Evolutionary conservation across 371 early-diverging fungal species (phyloP).

Genomic region (Choanephora cucurbitarum): DNA sequence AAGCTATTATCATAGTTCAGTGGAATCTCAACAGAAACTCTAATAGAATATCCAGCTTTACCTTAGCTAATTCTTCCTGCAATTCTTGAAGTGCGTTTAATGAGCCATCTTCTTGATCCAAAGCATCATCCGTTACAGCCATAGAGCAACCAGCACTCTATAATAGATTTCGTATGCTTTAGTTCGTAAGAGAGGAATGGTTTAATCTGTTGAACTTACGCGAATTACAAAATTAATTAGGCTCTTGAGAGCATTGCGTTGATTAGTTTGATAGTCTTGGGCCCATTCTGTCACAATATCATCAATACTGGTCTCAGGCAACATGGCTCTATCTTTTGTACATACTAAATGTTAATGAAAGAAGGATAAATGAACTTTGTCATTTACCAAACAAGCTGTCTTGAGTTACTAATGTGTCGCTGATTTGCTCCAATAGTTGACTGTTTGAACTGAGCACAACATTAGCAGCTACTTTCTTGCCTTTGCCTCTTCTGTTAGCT

Average conservation of each 20-base stretch:
- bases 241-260: slow-evolving; percentile 40
- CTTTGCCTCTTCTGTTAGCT: slow-evolving; percentile 8
- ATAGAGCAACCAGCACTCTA: slow-evolving; percentile 51
- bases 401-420: slow-evolving; percentile 11
- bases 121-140: slow-evolving; percentile 37
- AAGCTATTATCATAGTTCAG: too few species aligned
- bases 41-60: too few species aligned
- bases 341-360: too few species aligned
- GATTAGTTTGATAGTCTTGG: slow-evolving; percentile 24
- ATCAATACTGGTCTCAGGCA: slow-evolving; percentile 23
- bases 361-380: neutral
- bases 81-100: slow-evolving; percentile 44
- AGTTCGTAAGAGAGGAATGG: too few species aligned
- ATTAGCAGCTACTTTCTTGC: slow-evolving; percentile 6
- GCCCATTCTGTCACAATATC: slow-evolving; percentile 32
- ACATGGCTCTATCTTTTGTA: slow-evolving; percentile 6
- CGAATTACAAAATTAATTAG: slow-evolving; percentile 67
- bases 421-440: slow-evolving; percentile 37
- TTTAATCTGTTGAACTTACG: slow-evolving; percentile 31
- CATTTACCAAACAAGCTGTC: slow-evolving; percentile 37
- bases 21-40: too few species aligned
- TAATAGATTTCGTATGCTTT: neutral
- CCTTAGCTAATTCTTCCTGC: slow-evolving; percentile 46
- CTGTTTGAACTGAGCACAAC: slow-evolving; percentile 26
- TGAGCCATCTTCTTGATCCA: slow-evolving; percentile 43